phyloP scores from a whole-genome alignment of 345 rosid genomes.

The Passiflora organensis region DNA sequence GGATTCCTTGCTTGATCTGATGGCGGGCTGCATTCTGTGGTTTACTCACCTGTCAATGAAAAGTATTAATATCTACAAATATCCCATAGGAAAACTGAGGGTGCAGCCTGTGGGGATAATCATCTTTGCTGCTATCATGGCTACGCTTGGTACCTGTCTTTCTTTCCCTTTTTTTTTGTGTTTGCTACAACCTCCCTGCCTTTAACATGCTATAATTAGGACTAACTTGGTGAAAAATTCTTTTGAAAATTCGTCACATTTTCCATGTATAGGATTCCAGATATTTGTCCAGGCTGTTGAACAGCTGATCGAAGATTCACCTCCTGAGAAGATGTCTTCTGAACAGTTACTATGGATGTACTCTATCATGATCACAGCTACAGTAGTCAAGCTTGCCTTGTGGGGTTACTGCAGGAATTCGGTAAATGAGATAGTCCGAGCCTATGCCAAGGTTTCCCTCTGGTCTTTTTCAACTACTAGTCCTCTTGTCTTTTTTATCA shows the following conservation, averaged over 20 bases:
- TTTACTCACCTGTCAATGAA: slow-evolving; percentile 88
- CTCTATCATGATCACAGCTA: slow-evolving; percentile 77
- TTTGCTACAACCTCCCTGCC: neutral
- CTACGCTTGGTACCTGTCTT: slow-evolving; percentile 66
- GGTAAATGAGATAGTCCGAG: slow-evolving; percentile 72
- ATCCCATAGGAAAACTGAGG: slow-evolving; percentile 94
- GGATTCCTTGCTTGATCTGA: slow-evolving; percentile 87
- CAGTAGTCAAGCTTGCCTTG: slow-evolving; percentile 61
- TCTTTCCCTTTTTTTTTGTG: neutral
- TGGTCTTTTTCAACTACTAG: neutral
- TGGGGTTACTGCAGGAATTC: slow-evolving; percentile 89
- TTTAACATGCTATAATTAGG: neutral
- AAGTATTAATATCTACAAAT: slow-evolving; percentile 69
- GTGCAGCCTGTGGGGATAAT: slow-evolving; percentile 93
- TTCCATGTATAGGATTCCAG: slow-evolving; percentile 59
- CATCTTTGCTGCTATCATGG: slow-evolving; percentile 91
- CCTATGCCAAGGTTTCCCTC: slow-evolving; percentile 68
- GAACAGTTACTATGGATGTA: slow-evolving; percentile 60
- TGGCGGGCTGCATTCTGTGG: slow-evolving; percentile 98
- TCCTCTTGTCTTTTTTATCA: neutral
- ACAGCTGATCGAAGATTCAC: slow-evolving; percentile 39
- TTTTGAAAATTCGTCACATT: neutral
- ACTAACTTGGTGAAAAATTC: neutral
- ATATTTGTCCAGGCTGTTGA: slow-evolving; percentile 67
- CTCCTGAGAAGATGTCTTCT: slow-evolving; percentile 44